Percentiles rank a stretch among this genome's conserved stretches.
Evolutionary conservation across 352 stramenopile genomes (phyloP).

Genomic region (Globisporangium yorkense): DNA sequence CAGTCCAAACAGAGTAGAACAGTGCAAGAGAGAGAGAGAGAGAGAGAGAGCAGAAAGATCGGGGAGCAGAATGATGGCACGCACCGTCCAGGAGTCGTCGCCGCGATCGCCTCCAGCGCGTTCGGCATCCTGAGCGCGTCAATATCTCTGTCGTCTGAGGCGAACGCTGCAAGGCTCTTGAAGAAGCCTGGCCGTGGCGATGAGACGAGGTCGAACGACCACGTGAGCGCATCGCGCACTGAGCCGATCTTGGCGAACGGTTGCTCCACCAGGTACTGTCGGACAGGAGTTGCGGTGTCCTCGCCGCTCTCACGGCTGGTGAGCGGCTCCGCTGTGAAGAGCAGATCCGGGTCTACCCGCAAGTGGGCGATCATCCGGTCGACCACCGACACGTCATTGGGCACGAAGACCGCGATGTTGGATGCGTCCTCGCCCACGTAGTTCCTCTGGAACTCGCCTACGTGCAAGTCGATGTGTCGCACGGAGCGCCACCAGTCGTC

Average conservation of each 20-base stretch:
- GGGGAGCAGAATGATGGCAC: slow-evolving; percentile 1
- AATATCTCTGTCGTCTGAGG: slow-evolving; percentile 47
- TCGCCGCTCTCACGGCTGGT: background rate
- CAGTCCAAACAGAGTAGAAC: background rate
- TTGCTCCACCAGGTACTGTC: slow-evolving; percentile 9
- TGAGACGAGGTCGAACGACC: slow-evolving; percentile 70
- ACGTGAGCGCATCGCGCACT: slow-evolving; percentile 63
- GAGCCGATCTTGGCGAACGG: slow-evolving; percentile 56
- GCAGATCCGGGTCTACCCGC: slow-evolving; percentile 42
- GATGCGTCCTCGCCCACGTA: slow-evolving; percentile 52
- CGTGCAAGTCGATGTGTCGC: slow-evolving; percentile 57
- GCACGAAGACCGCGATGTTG: slow-evolving; percentile 78
- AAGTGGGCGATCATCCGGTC: slow-evolving; percentile 45
- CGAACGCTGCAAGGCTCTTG: slow-evolving; percentile 49
- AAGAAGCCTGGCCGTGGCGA: slow-evolving; percentile 58
- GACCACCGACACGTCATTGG: slow-evolving; percentile 45
- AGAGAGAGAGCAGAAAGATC: background rate
- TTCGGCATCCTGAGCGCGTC: slow-evolving; percentile 36
- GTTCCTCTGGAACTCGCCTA: slow-evolving; percentile 38
- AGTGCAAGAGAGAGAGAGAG: no score
- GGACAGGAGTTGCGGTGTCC: slow-evolving; percentile 7
- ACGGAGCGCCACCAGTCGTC: slow-evolving; percentile 57
- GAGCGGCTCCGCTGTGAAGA: slow-evolving; percentile 34
- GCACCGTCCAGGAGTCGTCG: slow-evolving; percentile 21
- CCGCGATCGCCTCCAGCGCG: slow-evolving; percentile 32